Evolutionary conservation across 179 eudicot species (phyloP).

Genomic region (Sideroxylon spinosum): DNA sequence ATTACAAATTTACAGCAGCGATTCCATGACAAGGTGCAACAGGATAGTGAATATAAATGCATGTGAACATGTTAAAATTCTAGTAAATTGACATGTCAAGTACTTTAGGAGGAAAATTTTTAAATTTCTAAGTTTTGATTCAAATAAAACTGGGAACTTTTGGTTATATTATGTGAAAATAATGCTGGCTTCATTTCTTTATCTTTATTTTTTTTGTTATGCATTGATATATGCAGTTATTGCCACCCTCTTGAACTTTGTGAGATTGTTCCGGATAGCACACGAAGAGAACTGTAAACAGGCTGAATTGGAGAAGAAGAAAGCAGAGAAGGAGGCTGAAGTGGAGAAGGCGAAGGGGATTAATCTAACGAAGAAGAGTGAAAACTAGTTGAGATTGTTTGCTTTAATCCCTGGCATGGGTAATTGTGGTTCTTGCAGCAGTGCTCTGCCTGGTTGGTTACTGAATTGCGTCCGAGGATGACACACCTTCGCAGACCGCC

Average conservation of each 20-base stretch:
- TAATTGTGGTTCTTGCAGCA: slow-evolving; percentile 12
- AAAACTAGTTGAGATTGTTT: slow-evolving; percentile 28
- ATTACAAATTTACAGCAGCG: too few relatives aligned
- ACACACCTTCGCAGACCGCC: neutral
- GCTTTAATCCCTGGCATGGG: slow-evolving; percentile 15
- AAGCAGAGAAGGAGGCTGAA: slow-evolving; percentile 78
- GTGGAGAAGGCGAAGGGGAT: slow-evolving; percentile 63
- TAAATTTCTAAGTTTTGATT: too few relatives aligned
- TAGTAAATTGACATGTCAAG: too few relatives aligned
- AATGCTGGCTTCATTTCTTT: neutral
- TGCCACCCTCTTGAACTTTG: slow-evolving; percentile 77
- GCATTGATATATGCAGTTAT: slow-evolving; percentile 52
- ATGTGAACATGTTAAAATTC: too few relatives aligned
- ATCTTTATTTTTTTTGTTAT: neutral
- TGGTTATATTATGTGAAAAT: neutral
- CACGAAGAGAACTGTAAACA: slow-evolving; percentile 90
- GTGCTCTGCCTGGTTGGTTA: slow-evolving; percentile 9
- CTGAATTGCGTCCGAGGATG: neutral
- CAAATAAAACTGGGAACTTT: neutral
- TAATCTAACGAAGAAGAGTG: slow-evolving; percentile 41
- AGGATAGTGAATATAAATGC: too few relatives aligned
- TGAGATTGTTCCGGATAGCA: slow-evolving; percentile 71
- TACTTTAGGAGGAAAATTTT: too few relatives aligned
- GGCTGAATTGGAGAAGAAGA: slow-evolving; percentile 84
- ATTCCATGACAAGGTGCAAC: too few relatives aligned